phyloP scores from a whole-genome alignment of 805 yeast genomes.

The Ogataea trehaloabstinens region DNA sequence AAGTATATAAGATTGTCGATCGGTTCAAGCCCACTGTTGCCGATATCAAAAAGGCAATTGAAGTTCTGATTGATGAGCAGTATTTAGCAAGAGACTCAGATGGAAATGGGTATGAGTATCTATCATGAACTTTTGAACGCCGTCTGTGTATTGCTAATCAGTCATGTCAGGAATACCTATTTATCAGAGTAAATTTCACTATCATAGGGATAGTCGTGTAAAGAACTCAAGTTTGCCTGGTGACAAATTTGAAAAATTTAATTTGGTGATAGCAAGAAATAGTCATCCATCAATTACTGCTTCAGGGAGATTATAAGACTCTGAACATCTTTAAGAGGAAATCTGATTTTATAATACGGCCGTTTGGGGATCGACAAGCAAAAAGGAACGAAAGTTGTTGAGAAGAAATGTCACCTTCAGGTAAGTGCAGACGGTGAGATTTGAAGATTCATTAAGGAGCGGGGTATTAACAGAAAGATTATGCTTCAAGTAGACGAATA shows the following conservation, averaged over 20 bases:
- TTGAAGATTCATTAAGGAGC: neutral
- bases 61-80: constrained; percentile 79
- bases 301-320: too few relatives aligned
- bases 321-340: neutral
- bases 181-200: too few relatives aligned
- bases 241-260: constrained; percentile 13
- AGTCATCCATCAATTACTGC: constrained; percentile 8
- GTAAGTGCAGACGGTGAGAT: constrained; percentile 9
- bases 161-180: too few relatives aligned
- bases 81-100: constrained; percentile 75
- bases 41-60: constrained; percentile 85
- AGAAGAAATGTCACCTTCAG: constrained; percentile 11
- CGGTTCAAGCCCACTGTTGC: constrained; percentile 84
- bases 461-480: neutral
- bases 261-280: constrained; percentile 6
- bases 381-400: too few relatives aligned
- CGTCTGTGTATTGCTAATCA: neutral
- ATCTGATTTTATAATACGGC: too few relatives aligned
- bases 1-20: constrained; percentile 80
- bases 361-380: too few relatives aligned
- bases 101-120: constrained; percentile 70
- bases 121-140: constrained; percentile 69
- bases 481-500: constrained; percentile 28
- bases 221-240: too few relatives aligned
- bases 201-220: too few relatives aligned